These are phyloP conservation scores for Blumeria hordei DNA, from an alignment of 2,329 filamentous ascomycete genomes.

Conservation along the genomic window DNA sequence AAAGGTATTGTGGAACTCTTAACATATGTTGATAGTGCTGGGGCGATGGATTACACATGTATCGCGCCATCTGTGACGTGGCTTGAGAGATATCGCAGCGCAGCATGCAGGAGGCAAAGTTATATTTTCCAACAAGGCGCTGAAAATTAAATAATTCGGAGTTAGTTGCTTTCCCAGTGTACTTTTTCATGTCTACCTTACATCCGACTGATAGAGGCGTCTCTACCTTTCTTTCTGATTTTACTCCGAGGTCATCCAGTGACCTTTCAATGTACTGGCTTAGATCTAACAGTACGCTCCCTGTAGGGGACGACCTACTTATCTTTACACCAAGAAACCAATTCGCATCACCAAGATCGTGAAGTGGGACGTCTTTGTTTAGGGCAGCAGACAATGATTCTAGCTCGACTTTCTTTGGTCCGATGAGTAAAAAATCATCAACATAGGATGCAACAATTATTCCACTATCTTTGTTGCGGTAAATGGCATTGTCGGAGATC, in stretches of 20 bases:
- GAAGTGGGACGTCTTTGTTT: neutral
- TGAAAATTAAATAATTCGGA: neutral
- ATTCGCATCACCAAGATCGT: neutral
- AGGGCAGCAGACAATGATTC: neutral
- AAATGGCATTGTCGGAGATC: neutral
- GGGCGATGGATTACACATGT: neutral
- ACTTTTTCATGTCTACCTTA: neutral
- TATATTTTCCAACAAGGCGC: neutral
- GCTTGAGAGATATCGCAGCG: neutral
- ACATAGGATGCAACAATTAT: neutral
- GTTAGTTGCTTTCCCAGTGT: neutral
- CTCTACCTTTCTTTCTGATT: neutral
- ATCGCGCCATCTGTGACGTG: neutral
- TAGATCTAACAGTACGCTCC: neutral
- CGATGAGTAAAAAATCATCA: neutral
- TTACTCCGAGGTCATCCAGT: neutral
- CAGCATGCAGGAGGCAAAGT: neutral
- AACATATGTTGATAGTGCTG: neutral
- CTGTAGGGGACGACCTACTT: neutral
- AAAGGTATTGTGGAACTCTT: neutral
- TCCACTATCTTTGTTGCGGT: neutral
- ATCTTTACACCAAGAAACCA: neutral
- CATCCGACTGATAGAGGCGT: neutral
- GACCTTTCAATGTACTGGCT: neutral
- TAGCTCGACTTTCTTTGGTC: neutral